phyloP scores from a whole-genome alignment of 306 rosid species.

The Gleditsia sinensis region DNA sequence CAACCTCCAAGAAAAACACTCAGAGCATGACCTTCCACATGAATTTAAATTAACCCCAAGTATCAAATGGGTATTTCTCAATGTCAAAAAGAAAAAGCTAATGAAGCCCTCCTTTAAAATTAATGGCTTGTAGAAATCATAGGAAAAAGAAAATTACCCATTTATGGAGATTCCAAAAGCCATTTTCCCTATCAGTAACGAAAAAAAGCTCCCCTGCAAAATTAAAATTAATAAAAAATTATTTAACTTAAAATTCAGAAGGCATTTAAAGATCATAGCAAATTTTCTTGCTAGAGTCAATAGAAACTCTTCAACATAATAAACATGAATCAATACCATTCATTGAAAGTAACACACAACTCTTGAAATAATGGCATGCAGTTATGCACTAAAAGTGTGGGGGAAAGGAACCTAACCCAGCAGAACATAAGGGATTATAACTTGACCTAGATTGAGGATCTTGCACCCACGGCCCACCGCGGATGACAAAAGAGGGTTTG shows the following conservation, averaged over 20 bases:
- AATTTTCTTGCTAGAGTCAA: conserved; percentile 12
- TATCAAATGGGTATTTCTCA: not conserved
- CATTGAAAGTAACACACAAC: not conserved
- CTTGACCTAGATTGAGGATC: conserved; percentile 9
- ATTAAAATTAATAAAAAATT: conserved; percentile 23
- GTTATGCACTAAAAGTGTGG: conserved; percentile 8
- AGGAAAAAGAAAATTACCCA: conserved; percentile 63
- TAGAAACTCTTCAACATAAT: not conserved
- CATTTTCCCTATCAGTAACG: conserved; percentile 76
- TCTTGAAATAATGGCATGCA: not conserved
- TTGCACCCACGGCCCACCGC: not conserved
- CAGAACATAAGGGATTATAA: conserved; percentile 5
- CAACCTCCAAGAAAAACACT: not conserved
- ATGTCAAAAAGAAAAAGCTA: conserved; percentile 12
- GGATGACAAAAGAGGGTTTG: not conserved
- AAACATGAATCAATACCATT: conserved; percentile 2
- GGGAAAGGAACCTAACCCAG: not conserved
- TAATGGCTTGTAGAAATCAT: conserved; percentile 8
- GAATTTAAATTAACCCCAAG: conserved; percentile 1
- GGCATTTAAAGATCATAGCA: conserved; percentile 15
- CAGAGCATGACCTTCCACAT: not conserved
- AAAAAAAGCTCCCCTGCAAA: conserved; percentile 86
- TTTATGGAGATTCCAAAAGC: conserved; percentile 93
- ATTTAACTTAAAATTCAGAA: conserved; percentile 12
- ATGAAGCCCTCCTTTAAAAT: not conserved